Base-by-base conservation (phyloP, 2,329 filamentous ascomycete species). In the Botryotinia convoluta region DNA sequence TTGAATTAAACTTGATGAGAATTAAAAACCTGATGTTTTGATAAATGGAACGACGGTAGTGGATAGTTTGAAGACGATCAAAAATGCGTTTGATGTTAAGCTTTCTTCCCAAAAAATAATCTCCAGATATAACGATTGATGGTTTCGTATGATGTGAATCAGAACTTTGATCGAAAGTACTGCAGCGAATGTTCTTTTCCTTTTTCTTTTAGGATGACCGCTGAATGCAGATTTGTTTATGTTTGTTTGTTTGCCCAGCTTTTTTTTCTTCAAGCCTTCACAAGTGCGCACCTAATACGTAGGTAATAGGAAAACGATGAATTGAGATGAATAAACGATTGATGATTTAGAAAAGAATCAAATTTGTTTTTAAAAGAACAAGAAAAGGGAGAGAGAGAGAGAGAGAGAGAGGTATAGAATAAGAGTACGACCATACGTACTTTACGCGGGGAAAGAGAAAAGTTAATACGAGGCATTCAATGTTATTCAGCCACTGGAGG, bases 141-240 rank as follows among this genome's bases (percentile, higher is more conserved):
- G 67, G 51, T 54, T 67, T 67, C 64, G 64, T 67, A 54, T 67
- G 45, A 67, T 67, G 22, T 54, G 64, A 67, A 54, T 67, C 64
- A 67, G 20, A 37, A 39, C 32, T 67, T 42, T 18, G 18, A n/a
- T 39, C 64, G 45, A 12, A 67, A 39, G 22, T 54, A 5, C 16
- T 44, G 39, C 29, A 64, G 18, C 45, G 45, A 51, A 16, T 67
- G 44, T 29, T n/a, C 54, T 32, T 54, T 29, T 29, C 1, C 1
- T 54, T 57, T 57, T 57, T 18, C n/a, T 57, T 9, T 39, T 39
- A 20, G 64, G 45, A 39, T 39, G 22, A 4, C 22, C 35, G 64
- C 54, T 54, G 64, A 51, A 67, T 39, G 64, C 64, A 67, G 22
- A n/a, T 51, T 54, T 67, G 32, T 67, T 54, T 45, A 54, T 39